Percentiles rank a stretch among this genome's conserved stretches.
Evolutionary conservation across 2,329 filamentous ascomycete species (phyloP).

Genomic region (Apiospora kogelbergensis): DNA sequence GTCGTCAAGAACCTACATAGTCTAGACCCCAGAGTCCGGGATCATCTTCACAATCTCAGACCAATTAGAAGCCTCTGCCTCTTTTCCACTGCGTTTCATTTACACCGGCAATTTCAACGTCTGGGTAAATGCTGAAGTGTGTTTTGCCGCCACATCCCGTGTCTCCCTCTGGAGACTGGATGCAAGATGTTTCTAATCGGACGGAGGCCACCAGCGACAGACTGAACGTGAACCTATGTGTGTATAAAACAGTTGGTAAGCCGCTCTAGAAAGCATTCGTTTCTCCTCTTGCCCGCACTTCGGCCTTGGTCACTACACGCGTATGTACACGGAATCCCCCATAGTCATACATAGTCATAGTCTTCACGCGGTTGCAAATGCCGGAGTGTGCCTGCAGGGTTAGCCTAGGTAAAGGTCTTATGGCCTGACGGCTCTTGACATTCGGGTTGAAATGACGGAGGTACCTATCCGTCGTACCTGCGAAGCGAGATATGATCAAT

Average conservation of each 20-base stretch:
- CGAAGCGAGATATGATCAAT: not conserved
- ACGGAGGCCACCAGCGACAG: no score
- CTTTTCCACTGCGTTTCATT: not conserved
- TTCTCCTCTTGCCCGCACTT: not conserved
- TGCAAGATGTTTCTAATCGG: not conserved
- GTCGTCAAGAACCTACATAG: not conserved
- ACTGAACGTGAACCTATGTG: not conserved
- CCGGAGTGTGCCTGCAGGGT: not conserved
- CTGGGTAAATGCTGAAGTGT: not conserved
- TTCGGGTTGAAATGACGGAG: not conserved
- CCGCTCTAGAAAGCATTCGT: not conserved
- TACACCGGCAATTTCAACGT: not conserved
- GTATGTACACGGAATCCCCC: not conserved
- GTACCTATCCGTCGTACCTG: not conserved
- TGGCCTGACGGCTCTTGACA: not conserved
- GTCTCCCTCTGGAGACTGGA: not conserved
- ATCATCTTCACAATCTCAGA: not conserved
- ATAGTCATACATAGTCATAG: not conserved
- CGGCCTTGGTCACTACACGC: not conserved
- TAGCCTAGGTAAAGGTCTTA: not conserved
- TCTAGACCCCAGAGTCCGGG: not conserved
- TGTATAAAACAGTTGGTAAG: not conserved
- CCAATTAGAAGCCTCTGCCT: not conserved
- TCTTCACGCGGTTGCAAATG: not conserved
- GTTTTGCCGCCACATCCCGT: not conserved